A percentile compares a stretch with the other conserved stretches of the same genome.
Conservation (phyloP, 164 flowering plant species). For the Tetracentron sinense region DNA sequence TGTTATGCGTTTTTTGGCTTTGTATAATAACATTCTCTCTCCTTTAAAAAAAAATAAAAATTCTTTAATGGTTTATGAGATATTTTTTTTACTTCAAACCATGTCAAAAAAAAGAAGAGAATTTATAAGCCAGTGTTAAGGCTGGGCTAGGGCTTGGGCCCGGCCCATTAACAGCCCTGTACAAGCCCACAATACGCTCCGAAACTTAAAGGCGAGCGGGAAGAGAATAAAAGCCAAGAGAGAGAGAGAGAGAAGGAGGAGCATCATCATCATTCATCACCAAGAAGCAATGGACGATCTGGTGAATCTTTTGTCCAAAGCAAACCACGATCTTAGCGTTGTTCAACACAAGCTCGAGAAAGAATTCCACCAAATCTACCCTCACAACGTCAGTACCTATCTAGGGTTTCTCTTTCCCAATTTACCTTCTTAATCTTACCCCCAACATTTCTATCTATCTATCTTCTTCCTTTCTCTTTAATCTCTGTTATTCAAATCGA, state of each 20-base stretch:
- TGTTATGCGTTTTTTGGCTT: too few species aligned
- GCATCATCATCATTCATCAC: neutral
- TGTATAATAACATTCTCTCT: too few species aligned
- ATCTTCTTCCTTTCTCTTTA: neutral
- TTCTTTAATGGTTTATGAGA: too few species aligned
- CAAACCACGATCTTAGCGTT: slow-evolving; percentile 32
- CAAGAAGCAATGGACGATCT: slow-evolving; percentile 26
- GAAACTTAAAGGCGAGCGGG: too few species aligned
- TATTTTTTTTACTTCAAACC: too few species aligned
- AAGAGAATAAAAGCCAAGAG: neutral
- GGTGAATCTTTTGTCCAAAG: slow-evolving; percentile 31
- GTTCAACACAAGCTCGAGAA: slow-evolving; percentile 39
- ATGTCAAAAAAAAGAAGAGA: too few species aligned
- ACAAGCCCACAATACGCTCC: too few species aligned
- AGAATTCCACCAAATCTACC: slow-evolving; percentile 42
- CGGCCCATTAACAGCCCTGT: too few species aligned
- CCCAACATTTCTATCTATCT: neutral
- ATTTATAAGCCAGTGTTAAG: too few species aligned
- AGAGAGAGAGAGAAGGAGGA: neutral
- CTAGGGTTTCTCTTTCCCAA: neutral
- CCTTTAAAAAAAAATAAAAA: too few species aligned
- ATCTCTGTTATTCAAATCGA: neutral
- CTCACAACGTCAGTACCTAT: slow-evolving; percentile 21
- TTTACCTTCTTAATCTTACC: neutral
- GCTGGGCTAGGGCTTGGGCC: too few species aligned